Evolutionary conservation across 139 green algal genomes (phyloP).

Genomic region (Mesostigma viride): DNA sequence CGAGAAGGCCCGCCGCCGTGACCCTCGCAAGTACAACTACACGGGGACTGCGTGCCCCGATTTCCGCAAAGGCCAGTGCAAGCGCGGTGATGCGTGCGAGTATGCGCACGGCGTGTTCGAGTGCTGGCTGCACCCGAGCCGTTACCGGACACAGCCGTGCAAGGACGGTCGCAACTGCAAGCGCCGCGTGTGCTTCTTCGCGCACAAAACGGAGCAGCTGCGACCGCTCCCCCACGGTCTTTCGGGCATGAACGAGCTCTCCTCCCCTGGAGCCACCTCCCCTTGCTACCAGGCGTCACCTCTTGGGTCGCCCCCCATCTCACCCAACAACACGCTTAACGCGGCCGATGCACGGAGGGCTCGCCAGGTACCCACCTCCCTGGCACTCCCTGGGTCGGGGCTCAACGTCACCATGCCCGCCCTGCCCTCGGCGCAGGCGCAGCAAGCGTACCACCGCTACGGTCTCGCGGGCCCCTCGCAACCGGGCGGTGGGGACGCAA

Average conservation of each 20-base stretch:
- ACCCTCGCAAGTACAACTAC: constrained; percentile 70
- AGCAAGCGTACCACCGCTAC: too few relatives aligned
- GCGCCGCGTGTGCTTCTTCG: constrained; percentile 94
- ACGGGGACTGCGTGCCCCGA: constrained; percentile 84
- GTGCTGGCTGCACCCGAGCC: constrained; percentile 86
- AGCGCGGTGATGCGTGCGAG: constrained; percentile 68
- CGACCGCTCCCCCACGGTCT: constrained; percentile 21
- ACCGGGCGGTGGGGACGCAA: too few relatives aligned
- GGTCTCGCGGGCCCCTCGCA: too few relatives aligned
- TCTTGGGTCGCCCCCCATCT: neutral
- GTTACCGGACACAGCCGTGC: constrained; percentile 84
- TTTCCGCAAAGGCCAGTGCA: constrained; percentile 78
- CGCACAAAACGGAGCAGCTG: constrained; percentile 72
- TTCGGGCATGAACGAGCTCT: neutral
- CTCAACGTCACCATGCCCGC: too few relatives aligned
- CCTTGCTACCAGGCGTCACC: neutral
- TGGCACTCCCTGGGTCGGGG: neutral
- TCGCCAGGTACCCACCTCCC: neutral
- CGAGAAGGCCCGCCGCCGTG: constrained; percentile 79
- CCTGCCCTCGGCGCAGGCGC: too few relatives aligned
- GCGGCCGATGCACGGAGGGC: too few relatives aligned
- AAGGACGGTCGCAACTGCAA: constrained; percentile 76
- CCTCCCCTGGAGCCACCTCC: neutral
- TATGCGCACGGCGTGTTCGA: constrained; percentile 95
- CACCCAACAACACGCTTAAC: neutral